Conservation (phyloP, 805 yeast species). For the Starmerella gropengiesseri region DNA sequence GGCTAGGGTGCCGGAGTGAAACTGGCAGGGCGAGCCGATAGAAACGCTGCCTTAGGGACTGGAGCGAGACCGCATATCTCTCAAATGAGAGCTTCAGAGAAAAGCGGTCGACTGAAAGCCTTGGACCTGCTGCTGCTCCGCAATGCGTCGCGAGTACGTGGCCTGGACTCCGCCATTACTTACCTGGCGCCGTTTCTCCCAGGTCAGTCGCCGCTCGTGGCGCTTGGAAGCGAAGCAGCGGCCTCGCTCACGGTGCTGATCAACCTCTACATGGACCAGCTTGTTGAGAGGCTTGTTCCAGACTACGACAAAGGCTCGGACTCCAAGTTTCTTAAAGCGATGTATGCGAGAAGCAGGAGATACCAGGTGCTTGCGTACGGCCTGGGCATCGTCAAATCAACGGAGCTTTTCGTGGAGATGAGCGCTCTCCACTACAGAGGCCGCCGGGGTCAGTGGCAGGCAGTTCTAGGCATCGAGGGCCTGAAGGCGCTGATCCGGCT, state of each 20-base stretch:
- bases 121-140: slow-evolving; percentile 29
- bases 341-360: slow-evolving; percentile 12
- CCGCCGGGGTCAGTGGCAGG: slow-evolving; percentile 25
- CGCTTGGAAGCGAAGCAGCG: slow-evolving; percentile 31
- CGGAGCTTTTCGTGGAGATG: slow-evolving; percentile 33
- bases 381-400: slow-evolving; percentile 27
- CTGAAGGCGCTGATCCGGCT: slow-evolving; percentile 29
- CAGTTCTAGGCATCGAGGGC: slow-evolving; percentile 27
- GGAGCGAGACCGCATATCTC: too few species aligned
- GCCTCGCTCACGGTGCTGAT: slow-evolving; percentile 30
- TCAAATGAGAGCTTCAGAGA: too few species aligned
- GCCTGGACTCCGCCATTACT: slow-evolving; percentile 30
- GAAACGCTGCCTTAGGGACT: too few species aligned
- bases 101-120: neutral
- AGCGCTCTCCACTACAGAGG: slow-evolving; percentile 26
- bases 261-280: slow-evolving; percentile 32
- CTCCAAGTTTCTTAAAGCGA: slow-evolving; percentile 17
- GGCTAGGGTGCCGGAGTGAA: too few species aligned
- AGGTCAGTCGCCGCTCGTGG: slow-evolving; percentile 33
- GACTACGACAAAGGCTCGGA: slow-evolving; percentile 11
- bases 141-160: slow-evolving; percentile 31
- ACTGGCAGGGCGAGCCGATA: too few species aligned
- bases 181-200: slow-evolving; percentile 32
- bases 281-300: slow-evolving; percentile 27
- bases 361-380: slow-evolving; percentile 28